Conservation (phyloP, 306 rosid genomes). For the Gastrolobium villosum region DNA sequence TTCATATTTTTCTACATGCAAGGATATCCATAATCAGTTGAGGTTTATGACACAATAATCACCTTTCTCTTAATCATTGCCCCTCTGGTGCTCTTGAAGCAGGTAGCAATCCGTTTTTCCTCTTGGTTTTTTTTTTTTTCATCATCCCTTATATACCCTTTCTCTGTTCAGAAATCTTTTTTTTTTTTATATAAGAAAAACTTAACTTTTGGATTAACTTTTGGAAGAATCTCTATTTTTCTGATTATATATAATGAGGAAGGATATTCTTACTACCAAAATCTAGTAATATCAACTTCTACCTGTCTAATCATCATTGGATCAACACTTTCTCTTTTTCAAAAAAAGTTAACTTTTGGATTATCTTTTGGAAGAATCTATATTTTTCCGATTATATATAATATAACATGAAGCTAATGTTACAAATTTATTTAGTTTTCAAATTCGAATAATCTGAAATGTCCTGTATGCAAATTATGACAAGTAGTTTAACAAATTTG, state of each 20-base stretch:
- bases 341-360: neutral
- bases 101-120: conserved; percentile 35
- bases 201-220: neutral
- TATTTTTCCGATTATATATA: neutral
- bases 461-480: neutral
- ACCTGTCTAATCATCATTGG: no score
- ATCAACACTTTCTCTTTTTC: no score
- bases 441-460: neutral
- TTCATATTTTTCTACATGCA: conserved; percentile 22
- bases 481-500: neutral
- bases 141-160: neutral
- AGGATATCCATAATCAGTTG: conserved; percentile 7
- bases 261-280: no score
- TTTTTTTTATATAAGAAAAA: neutral
- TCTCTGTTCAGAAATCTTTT: neutral
- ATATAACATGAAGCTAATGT: conserved; percentile 23
- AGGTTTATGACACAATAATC: conserved; percentile 18
- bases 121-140: neutral
- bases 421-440: neutral
- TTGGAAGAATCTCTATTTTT: neutral
- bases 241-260: neutral
- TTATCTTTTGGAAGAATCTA: neutral
- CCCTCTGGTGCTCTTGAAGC: conserved; percentile 16
- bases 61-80: conserved; percentile 7
- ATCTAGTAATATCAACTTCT: no score